These are phyloP conservation scores for Collybia sordida DNA, from an alignment of 768 basidiomycete species.

Conservation along the genomic window DNA sequence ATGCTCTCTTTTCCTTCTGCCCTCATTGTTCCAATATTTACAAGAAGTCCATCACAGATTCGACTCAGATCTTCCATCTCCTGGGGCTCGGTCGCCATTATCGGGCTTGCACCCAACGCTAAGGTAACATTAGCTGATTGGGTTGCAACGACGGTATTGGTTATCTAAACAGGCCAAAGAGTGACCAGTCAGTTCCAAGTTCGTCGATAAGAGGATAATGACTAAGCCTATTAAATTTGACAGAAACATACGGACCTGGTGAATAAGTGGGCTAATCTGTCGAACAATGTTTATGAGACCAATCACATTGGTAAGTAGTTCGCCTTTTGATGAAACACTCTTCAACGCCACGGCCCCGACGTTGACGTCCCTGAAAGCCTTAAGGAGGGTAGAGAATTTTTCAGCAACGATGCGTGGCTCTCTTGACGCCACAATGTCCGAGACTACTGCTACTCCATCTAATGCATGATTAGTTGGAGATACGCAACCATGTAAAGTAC, in stretches of 20 bases:
- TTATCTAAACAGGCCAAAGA: conserved; percentile 56
- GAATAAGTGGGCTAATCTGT: conserved; percentile 66
- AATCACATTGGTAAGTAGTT: conserved; percentile 42
- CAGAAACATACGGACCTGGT: conserved; percentile 53
- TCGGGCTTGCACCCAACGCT: conserved; percentile 85
- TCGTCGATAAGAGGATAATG: background rate
- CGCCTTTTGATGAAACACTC: conserved; percentile 15
- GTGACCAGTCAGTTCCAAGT: background rate
- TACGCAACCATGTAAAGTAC: conserved; percentile 71
- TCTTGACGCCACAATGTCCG: conserved; percentile 73
- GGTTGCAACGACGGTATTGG: conserved; percentile 84
- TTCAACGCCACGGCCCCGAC: background rate
- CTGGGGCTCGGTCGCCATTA: conserved; percentile 84
- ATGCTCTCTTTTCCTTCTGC: conserved; percentile 65
- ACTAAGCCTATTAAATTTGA: background rate
- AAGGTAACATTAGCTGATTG: conserved; percentile 91
- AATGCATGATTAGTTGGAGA: conserved; percentile 56
- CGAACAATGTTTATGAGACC: conserved; percentile 53
- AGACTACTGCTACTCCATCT: conserved; percentile 87
- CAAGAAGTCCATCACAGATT: conserved; percentile 65
- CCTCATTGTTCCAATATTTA: conserved; percentile 85
- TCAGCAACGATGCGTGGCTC: conserved; percentile 54
- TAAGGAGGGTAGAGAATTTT: conserved; percentile 41
- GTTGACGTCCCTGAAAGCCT: conserved; percentile 35
- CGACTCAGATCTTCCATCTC: conserved; percentile 81